Conservation (phyloP, 495 filamentous ascomycete species). For the Penicillium canariense region DNA sequence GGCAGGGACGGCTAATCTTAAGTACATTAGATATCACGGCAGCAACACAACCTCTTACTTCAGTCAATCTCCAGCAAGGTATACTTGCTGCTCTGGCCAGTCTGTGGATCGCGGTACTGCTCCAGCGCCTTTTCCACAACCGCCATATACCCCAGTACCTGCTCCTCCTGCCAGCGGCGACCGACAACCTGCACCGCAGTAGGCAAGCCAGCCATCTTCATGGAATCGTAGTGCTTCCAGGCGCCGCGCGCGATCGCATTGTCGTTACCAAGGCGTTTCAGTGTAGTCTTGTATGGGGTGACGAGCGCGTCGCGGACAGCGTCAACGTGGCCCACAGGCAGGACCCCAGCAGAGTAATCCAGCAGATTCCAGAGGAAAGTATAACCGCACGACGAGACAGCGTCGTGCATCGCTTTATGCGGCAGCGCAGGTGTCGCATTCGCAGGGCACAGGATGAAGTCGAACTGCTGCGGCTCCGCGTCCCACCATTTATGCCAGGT, state of each 20-base stretch:
- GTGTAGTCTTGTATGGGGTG: slow-evolving; percentile 47
- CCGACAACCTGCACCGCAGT: slow-evolving; percentile 87
- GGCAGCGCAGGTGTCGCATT: slow-evolving; percentile 91
- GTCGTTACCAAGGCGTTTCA: slow-evolving; percentile 44
- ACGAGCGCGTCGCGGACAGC: slow-evolving; percentile 63
- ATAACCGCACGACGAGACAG: slow-evolving; percentile 87
- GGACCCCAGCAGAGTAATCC: slow-evolving; percentile 81
- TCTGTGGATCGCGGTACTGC: slow-evolving; percentile 37
- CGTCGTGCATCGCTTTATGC: slow-evolving; percentile 81
- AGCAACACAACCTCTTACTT: background rate
- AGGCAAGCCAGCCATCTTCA: slow-evolving; percentile 80
- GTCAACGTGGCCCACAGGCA: slow-evolving; percentile 87
- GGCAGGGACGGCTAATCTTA: no score
- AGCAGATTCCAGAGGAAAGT: slow-evolving; percentile 95
- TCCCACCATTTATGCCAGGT: slow-evolving; percentile 85
- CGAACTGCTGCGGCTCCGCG: slow-evolving; percentile 58
- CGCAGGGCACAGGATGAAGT: slow-evolving; percentile 79
- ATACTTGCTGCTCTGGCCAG: slow-evolving; percentile 56
- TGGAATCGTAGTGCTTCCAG: slow-evolving; percentile 84
- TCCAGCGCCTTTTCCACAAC: slow-evolving; percentile 70
- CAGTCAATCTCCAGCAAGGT: slow-evolving; percentile 59
- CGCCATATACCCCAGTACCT: slow-evolving; percentile 83
- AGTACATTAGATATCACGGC: background rate
- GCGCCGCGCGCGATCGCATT: slow-evolving; percentile 79
- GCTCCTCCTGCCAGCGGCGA: slow-evolving; percentile 84